Evolutionary conservation across 2,329 filamentous ascomycete genomes (phyloP).

Genomic region (Xylaria sp.): DNA sequence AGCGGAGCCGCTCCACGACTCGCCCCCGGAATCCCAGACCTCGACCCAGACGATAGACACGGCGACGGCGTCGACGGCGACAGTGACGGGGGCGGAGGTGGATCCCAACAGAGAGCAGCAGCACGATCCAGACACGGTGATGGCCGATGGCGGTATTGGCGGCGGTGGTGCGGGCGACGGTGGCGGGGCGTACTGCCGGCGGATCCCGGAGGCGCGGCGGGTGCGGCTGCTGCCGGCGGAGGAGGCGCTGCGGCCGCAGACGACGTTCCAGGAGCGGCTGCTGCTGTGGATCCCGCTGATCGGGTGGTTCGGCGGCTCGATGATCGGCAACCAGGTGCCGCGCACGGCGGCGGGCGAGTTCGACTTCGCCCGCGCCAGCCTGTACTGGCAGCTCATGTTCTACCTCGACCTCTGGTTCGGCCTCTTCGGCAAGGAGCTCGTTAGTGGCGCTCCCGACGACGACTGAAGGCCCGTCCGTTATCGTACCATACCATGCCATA

Average conservation of each 20-base stretch:
- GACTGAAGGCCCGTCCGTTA: slow-evolving; percentile 43
- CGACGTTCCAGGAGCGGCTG: slow-evolving; percentile 65
- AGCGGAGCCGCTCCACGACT: slow-evolving; percentile 42
- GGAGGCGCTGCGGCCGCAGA: slow-evolving; percentile 71
- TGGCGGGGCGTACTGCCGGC: slow-evolving; percentile 62
- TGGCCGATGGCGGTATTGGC: slow-evolving; percentile 36
- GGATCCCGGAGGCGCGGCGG: slow-evolving; percentile 68
- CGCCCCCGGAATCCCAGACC: slow-evolving; percentile 48
- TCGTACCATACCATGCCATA: too few species aligned
- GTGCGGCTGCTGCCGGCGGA: slow-evolving; percentile 68
- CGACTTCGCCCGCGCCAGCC: slow-evolving; percentile 69
- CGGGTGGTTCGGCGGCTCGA: slow-evolving; percentile 70
- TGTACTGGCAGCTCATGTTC: slow-evolving; percentile 70
- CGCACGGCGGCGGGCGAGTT: slow-evolving; percentile 74
- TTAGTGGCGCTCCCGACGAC: slow-evolving; percentile 60
- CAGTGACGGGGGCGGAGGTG: slow-evolving; percentile 43
- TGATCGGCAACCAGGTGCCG: slow-evolving; percentile 78
- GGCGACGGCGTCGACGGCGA: slow-evolving; percentile 48
- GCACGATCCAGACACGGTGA: slow-evolving; percentile 9
- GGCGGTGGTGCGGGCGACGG: too few species aligned
- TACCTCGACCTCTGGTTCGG: slow-evolving; percentile 62
- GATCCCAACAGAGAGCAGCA: slow-evolving; percentile 6
- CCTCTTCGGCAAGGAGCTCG: slow-evolving; percentile 62
- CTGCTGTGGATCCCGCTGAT: slow-evolving; percentile 69
- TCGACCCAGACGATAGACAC: slow-evolving; percentile 63